Evolutionary conservation across 2,329 filamentous ascomycete genomes (phyloP).

Genomic region (Stemphylium lycopersici): DNA sequence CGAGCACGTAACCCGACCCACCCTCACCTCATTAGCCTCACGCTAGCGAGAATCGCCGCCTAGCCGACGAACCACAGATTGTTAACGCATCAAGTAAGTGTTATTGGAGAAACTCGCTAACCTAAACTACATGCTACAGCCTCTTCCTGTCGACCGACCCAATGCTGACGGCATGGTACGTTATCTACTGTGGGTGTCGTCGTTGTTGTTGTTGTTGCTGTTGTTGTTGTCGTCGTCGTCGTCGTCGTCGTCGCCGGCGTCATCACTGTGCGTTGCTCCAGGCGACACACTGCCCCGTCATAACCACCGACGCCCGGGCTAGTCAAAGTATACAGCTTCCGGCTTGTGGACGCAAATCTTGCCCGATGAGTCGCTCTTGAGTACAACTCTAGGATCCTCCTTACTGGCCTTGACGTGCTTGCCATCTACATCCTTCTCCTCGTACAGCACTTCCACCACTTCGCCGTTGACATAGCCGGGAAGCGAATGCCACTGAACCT

Average conservation of each 20-base stretch:
- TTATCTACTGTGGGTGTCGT: not conserved
- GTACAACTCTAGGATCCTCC: constrained; percentile 52
- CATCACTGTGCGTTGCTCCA: not conserved
- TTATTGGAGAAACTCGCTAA: constrained; percentile 9
- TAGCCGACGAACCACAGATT: not conserved
- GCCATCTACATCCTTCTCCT: constrained; percentile 50
- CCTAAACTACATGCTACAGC: constrained; percentile 2
- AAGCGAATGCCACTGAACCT: constrained; percentile 51
- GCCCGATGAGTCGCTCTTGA: constrained; percentile 48
- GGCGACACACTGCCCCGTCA: not conserved
- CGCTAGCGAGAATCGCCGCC: constrained; percentile 15
- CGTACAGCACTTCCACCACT: constrained; percentile 51
- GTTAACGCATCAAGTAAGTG: not conserved
- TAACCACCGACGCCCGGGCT: constrained; percentile 1
- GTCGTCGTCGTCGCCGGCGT: no score
- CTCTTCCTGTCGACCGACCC: not conserved
- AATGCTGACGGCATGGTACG: not conserved
- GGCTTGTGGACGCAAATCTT: constrained; percentile 54
- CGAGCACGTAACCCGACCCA: constrained; percentile 16
- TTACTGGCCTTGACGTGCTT: constrained; percentile 52
- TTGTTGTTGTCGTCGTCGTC: not conserved
- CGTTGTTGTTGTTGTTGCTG: not conserved
- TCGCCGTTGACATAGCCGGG: constrained; percentile 51
- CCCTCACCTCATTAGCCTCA: constrained; percentile 12
- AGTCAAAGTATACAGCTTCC: constrained; percentile 53